Base-by-base conservation (phyloP, 2,329 filamentous ascomycete genomes). In the Trichoderma simmonsii region DNA sequence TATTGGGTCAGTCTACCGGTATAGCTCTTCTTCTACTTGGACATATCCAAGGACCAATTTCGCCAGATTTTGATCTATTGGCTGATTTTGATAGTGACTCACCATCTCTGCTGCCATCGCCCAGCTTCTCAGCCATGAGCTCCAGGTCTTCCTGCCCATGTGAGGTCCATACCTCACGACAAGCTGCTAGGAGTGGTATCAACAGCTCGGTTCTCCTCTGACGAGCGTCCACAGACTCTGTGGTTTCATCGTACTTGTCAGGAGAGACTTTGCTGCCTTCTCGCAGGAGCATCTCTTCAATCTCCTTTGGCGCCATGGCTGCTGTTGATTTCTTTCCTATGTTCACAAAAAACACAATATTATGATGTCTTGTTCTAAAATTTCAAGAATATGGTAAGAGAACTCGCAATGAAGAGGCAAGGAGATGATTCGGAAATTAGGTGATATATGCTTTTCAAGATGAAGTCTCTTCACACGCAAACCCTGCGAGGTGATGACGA, bases 71-170 rank as follows among this genome's bases (percentile, higher is more conserved):
- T 11, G n/a, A 21, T 28, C 30, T 15, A 9, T 34, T 18, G 24
- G 30, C 26, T 57, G 64, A 15, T 32, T 39, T 32, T 39, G 57
- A 48, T 36, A 59, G 61, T 54, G n/a, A 79, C 86, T 82, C 76
- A 89, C 87, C 83, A 77, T 87, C 84, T 76, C 88, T 83, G 74
- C 87, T 88, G 6, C 84, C 86, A 74, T 90, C 85, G 1, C 85
- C 88, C 0, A 90, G 77, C 71, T 85, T 86, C 77, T 89, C 84
- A 2, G 85, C 85, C 51, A 87, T 80, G 2, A 76, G 70, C 68
- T 86, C 85, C 18, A 90, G 79, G 1, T 85, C 81, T 9, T 79
- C 74, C 0, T 81, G 82, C 1, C 80, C 79, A 7, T 43, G 39
- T 7, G 83, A 75, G 39, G 81, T 78, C 79, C 83, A 85, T 4